These are phyloP conservation scores for Verticillium albo-atrum DNA, from an alignment of 2,329 filamentous ascomycete species.

Conservation along the genomic window DNA sequence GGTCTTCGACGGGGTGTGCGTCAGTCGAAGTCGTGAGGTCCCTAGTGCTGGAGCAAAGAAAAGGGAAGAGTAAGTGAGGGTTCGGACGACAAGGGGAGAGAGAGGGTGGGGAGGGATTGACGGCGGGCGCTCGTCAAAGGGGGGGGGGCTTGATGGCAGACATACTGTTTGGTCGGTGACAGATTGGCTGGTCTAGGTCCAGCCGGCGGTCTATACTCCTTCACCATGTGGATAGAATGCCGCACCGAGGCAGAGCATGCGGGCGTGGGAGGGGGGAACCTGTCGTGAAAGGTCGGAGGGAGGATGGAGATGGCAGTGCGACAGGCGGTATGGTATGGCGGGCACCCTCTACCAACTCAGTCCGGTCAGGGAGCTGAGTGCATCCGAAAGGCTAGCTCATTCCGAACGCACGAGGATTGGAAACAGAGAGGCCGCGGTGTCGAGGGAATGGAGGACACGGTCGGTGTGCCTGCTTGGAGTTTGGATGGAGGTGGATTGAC, in stretches of 20 bases:
- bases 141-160: constrained; percentile 2
- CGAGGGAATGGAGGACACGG: constrained; percentile 2
- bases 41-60: constrained; percentile 15
- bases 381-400: constrained; percentile 54
- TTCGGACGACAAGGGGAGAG: constrained; percentile 6
- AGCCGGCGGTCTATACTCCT: constrained; percentile 52
- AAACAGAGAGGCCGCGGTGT: constrained; percentile 1
- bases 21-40: constrained; percentile 25
- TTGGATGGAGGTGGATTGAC: no score
- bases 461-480: neutral
- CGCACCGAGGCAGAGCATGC: constrained; percentile 10
- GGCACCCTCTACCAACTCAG: constrained; percentile 33
- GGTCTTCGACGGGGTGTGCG: constrained; percentile 20
- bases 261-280: constrained; percentile 6
- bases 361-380: constrained; percentile 58
- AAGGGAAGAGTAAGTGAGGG: neutral
- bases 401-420: constrained; percentile 28
- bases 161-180: constrained; percentile 52
- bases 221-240: constrained; percentile 35
- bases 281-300: neutral
- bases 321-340: neutral
- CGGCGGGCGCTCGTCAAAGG: neutral
- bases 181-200: constrained; percentile 55
- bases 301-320: constrained; percentile 1
- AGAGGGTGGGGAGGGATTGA: neutral